Conservation (phyloP, 768 basidiomycete species). For the Krasilnikovozyma curviuscula region DNA sequence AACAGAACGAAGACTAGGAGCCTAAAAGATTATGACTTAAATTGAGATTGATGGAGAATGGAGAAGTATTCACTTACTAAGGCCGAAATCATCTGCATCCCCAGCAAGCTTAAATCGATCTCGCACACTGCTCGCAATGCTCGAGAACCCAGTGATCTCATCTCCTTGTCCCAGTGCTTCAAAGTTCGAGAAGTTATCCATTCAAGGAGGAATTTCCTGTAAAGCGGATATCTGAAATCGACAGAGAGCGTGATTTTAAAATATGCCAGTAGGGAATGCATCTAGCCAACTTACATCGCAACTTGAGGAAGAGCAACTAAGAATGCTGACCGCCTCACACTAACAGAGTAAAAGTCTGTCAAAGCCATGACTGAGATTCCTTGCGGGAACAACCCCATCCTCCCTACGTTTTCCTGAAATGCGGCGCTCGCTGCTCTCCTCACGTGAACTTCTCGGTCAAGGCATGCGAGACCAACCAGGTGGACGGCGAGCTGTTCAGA, state of each 20-base stretch:
- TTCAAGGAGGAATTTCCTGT: constrained; percentile 46
- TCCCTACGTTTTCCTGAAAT: constrained; percentile 89
- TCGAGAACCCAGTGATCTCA: constrained; percentile 58
- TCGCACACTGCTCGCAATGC: constrained; percentile 52
- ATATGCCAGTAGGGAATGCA: constrained; percentile 1
- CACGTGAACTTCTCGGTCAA: constrained; percentile 86
- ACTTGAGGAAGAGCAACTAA: constrained; percentile 68
- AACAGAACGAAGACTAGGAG: constrained; percentile 36
- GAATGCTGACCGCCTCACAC: constrained; percentile 65
- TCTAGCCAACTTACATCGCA: constrained; percentile 45
- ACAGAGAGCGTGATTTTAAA: background rate
- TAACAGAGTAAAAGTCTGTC: constrained; percentile 88
- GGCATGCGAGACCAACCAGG: constrained; percentile 62
- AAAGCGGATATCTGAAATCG: constrained; percentile 48
- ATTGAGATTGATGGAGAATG: background rate
- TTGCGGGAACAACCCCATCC: constrained; percentile 75
- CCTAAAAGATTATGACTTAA: constrained; percentile 6
- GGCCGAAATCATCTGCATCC: constrained; percentile 33
- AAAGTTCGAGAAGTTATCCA: constrained; percentile 56
- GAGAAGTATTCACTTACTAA: constrained; percentile 32
- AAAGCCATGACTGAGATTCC: constrained; percentile 83
- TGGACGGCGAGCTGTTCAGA: constrained; percentile 45
- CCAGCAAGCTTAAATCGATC: constrained; percentile 38
- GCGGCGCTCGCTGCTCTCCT: constrained; percentile 90
- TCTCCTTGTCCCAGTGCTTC: constrained; percentile 70